Evolutionary conservation across 2,329 filamentous ascomycete genomes (phyloP).

Genomic region (Penicillium sp.): DNA sequence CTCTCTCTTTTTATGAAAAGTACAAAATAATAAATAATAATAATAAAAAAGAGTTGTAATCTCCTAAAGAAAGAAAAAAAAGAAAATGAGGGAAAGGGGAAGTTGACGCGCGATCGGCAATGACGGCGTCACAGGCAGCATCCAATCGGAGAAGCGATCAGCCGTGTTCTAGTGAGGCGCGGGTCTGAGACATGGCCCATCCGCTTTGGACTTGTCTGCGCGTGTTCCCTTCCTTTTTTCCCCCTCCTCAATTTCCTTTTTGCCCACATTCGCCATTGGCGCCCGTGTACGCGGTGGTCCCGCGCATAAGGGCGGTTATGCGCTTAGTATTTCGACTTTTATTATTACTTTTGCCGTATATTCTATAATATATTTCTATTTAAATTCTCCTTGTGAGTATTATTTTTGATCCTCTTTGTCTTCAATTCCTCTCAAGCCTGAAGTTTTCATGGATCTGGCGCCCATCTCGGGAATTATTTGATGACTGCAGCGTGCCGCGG

Average conservation of each 20-base stretch:
- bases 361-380: neutral
- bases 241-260: neutral
- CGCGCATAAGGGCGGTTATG: slow-evolving; percentile 11
- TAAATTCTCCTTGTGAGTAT: neutral
- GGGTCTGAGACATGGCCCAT: slow-evolving; percentile 26
- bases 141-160: slow-evolving; percentile 26
- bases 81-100: slow-evolving; percentile 12
- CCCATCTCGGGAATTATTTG: slow-evolving; percentile 11
- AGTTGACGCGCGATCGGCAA: slow-evolving; percentile 43
- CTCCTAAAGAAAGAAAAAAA: neutral
- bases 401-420: neutral
- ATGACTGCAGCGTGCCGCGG: slow-evolving; percentile 14
- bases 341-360: neutral
- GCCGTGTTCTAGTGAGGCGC: slow-evolving; percentile 22
- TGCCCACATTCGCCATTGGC: slow-evolving; percentile 6
- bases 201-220: slow-evolving; percentile 1
- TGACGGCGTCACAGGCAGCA: slow-evolving; percentile 27
- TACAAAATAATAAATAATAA: neutral
- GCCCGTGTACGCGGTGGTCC: slow-evolving; percentile 4
- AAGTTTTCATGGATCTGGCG: slow-evolving; percentile 1
- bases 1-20: slow-evolving; percentile 2
- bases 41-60: neutral
- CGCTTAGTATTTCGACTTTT: neutral
- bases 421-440: neutral
- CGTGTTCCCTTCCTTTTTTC: slow-evolving; percentile 1